A percentile compares a stretch with the other conserved stretches of the same genome.
These are phyloP conservation scores for Alternaria sp. DNA, from an alignment of 2,329 filamentous ascomycete species.

Conservation along the genomic window DNA sequence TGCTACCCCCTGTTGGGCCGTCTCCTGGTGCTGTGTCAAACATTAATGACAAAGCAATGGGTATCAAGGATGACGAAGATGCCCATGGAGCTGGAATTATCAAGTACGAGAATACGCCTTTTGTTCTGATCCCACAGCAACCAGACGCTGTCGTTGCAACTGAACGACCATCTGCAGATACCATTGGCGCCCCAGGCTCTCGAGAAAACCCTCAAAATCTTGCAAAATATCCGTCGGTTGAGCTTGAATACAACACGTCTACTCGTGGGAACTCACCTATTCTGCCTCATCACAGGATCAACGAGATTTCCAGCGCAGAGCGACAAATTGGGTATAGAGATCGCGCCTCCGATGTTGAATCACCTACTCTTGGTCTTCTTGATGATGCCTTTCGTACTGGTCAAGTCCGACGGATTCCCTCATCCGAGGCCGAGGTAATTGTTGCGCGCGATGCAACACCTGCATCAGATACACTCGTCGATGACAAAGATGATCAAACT, in stretches of 20 bases:
- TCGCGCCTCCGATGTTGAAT: background rate
- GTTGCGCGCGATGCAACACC: constrained; percentile 40
- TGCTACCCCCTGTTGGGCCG: constrained; percentile 26
- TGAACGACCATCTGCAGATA: background rate
- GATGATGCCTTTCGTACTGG: background rate
- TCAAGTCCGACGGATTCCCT: constrained; percentile 13
- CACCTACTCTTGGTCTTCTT: background rate
- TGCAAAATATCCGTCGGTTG: background rate
- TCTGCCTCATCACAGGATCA: background rate
- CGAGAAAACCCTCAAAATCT: background rate
- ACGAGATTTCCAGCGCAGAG: background rate
- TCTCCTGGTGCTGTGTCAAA: constrained; percentile 14
- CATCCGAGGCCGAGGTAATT: background rate
- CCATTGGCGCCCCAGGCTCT: background rate
- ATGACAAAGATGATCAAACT: constrained; percentile 17
- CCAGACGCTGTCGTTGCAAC: background rate
- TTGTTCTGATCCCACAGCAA: background rate
- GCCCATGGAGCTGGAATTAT: background rate
- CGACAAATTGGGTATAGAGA: background rate
- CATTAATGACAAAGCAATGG: background rate
- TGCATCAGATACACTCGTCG: constrained; percentile 26
- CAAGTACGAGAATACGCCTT: constrained; percentile 1
- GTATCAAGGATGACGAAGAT: background rate
- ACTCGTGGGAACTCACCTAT: background rate
- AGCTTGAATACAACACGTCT: background rate